phyloP scores from a whole-genome alignment of 805 yeast species.

The Barnettozyma californica region DNA sequence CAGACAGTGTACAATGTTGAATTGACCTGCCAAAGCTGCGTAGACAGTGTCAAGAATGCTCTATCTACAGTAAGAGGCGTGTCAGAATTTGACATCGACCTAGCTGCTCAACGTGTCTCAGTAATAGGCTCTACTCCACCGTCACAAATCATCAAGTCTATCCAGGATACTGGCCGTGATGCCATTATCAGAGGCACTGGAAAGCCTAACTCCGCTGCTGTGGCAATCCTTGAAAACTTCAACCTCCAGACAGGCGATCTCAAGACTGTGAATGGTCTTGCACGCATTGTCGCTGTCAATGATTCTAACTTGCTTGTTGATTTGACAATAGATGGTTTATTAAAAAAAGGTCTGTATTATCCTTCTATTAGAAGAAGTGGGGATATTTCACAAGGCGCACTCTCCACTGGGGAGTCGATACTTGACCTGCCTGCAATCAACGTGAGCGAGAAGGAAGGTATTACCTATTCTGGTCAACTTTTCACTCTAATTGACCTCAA shows the following conservation, averaged over 20 bases:
- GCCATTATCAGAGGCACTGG: conserved; percentile 94
- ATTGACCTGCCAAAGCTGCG: conserved; percentile 61
- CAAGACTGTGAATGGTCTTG: conserved; percentile 77
- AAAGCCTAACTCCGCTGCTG: conserved; percentile 82
- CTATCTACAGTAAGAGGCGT: conserved; percentile 49
- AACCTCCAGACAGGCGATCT: conserved; percentile 28
- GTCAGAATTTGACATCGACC: conserved; percentile 47
- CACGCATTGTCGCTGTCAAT: conserved; percentile 69
- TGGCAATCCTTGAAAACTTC: conserved; percentile 77
- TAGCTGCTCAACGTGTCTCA: conserved; percentile 54
- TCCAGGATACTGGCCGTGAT: conserved; percentile 75
- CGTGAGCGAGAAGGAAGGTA: conserved; percentile 18
- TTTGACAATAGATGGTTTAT: conserved; percentile 68
- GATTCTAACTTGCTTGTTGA: conserved; percentile 59
- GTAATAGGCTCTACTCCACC: conserved; percentile 75
- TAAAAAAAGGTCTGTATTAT: conserved; percentile 51
- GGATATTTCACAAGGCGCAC: conserved; percentile 67
- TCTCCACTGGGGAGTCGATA: conserved; percentile 53
- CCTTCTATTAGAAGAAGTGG: conserved; percentile 70
- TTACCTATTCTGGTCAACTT: conserved; percentile 38
- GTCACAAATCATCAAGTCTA: conserved; percentile 58
- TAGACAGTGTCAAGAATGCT: conserved; percentile 31
- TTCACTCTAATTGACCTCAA: conserved; percentile 41
- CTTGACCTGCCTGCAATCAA: conserved; percentile 29
- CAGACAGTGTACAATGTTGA: conserved; percentile 77